phyloP scores from a whole-genome alignment of 2,329 filamentous ascomycete species.

The Beauveria sp. region DNA sequence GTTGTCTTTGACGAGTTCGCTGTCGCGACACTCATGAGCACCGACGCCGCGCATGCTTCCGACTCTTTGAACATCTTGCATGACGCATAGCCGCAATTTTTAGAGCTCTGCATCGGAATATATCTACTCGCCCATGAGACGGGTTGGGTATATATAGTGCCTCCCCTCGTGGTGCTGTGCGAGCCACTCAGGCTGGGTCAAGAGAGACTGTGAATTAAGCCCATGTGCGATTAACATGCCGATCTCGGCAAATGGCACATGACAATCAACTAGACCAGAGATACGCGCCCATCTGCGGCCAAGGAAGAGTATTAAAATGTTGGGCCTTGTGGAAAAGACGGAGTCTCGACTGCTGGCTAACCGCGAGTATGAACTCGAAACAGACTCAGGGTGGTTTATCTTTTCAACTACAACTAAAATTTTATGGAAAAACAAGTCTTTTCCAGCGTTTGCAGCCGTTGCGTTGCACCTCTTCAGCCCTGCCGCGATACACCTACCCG shows the following conservation, averaged over 20 bases:
- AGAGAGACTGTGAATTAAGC: background rate
- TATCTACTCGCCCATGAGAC: slow-evolving; percentile 2
- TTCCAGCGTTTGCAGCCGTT: background rate
- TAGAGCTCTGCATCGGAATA: background rate
- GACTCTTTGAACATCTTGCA: background rate
- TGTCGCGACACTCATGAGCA: slow-evolving; percentile 14
- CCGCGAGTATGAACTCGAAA: slow-evolving; percentile 6
- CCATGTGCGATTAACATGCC: background rate
- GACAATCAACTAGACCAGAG: background rate
- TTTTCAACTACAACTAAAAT: slow-evolving; percentile 7
- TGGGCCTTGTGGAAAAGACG: slow-evolving; percentile 9
- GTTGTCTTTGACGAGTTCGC: slow-evolving; percentile 7
- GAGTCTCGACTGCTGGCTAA: slow-evolving; percentile 7
- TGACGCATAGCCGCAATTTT: slow-evolving; percentile 3
- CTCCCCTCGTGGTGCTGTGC: background rate
- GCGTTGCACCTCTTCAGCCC: background rate
- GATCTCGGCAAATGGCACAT: slow-evolving; percentile 3
- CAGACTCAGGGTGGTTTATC: slow-evolving; percentile 1
- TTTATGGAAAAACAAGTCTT: no score
- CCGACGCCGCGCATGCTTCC: slow-evolving; percentile 1
- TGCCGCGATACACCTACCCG: background rate
- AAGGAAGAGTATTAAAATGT: slow-evolving; percentile 14
- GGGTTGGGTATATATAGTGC: slow-evolving; percentile 4
- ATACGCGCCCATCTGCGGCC: background rate
- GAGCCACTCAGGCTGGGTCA: background rate